These are phyloP conservation scores for Artemisia argyi DNA, from an alignment of 129 eudicot genomes.

Conservation along the genomic window DNA sequence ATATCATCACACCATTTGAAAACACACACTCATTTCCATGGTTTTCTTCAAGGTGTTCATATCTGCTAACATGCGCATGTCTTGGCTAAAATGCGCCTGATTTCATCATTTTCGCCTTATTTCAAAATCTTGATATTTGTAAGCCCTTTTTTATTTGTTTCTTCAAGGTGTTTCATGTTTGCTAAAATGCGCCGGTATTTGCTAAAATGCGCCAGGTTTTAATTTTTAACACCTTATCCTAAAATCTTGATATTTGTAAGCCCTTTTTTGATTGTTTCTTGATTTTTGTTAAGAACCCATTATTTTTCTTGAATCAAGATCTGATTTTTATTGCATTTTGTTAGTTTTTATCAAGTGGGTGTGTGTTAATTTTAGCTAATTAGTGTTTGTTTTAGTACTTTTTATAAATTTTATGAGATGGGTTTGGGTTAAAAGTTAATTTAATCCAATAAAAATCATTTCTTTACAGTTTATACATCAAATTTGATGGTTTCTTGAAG, in stretches of 20 bases:
- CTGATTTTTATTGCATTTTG: slow-evolving; percentile 19
- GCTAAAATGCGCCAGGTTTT: too few relatives aligned
- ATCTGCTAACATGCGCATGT: slow-evolving; percentile 43
- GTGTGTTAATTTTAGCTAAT: slow-evolving; percentile 18
- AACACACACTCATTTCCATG: neutral
- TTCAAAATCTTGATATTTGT: too few relatives aligned
- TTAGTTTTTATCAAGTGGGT: slow-evolving; percentile 22
- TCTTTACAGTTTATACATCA: neutral
- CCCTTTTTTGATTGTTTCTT: too few relatives aligned
- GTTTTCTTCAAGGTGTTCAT: slow-evolving; percentile 29
- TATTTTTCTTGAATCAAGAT: slow-evolving; percentile 28
- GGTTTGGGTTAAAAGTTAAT: slow-evolving; percentile 23
- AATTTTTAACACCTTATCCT: too few relatives aligned
- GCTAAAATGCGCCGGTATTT: too few relatives aligned
- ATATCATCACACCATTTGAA: slow-evolving; percentile 10
- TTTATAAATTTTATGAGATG: slow-evolving; percentile 15
- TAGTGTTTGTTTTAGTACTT: slow-evolving; percentile 15
- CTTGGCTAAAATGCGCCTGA: slow-evolving; percentile 8
- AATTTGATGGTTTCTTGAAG: slow-evolving; percentile 25
- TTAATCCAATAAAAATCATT: slow-evolving; percentile 13
- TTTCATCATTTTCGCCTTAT: slow-evolving; percentile 25
- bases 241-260: too few relatives aligned
- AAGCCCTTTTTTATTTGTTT: too few relatives aligned
- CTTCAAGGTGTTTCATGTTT: too few relatives aligned
- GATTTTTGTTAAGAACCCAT: neutral